Evolutionary conservation across 2,329 filamentous ascomycete species (phyloP).

Genomic region (Tothia fuscella): DNA sequence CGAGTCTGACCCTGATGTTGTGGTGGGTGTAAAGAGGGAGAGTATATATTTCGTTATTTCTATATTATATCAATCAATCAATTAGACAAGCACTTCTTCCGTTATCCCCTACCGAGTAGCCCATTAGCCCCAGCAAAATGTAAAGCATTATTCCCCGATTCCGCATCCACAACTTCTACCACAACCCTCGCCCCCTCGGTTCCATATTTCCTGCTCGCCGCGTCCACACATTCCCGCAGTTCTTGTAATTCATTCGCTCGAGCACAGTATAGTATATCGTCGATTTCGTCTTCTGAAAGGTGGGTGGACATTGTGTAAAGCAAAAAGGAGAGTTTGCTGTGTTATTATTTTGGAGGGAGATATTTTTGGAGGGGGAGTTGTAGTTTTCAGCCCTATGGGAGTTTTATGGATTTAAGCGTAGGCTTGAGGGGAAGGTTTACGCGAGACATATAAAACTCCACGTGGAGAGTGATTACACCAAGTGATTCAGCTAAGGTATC

Average conservation of each 20-base stretch:
- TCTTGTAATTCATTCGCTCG: slow-evolving; percentile 66
- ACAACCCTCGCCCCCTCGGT: slow-evolving; percentile 49
- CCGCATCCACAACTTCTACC: slow-evolving; percentile 56
- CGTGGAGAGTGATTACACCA: too few species aligned
- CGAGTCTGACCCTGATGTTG: slow-evolving; percentile 34
- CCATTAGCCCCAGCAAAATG: slow-evolving; percentile 94
- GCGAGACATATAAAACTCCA: too few species aligned
- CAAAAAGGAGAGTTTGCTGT: not conserved
- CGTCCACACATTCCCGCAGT: slow-evolving; percentile 46
- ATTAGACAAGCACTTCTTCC: not conserved
- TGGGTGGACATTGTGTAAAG: slow-evolving; percentile 13
- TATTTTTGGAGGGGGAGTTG: not conserved
- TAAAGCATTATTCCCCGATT: slow-evolving; percentile 64
- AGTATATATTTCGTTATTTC: slow-evolving; percentile 13
- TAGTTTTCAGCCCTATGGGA: too few species aligned
- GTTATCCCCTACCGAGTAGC: slow-evolving; percentile 47
- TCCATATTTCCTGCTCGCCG: slow-evolving; percentile 50
- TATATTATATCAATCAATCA: not conserved
- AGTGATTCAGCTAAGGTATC: too few species aligned
- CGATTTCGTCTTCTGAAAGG: slow-evolving; percentile 68
- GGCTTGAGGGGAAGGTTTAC: too few species aligned
- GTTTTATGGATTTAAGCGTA: too few species aligned
- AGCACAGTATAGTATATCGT: slow-evolving; percentile 82
- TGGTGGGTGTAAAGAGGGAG: slow-evolving; percentile 20
- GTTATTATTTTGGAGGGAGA: not conserved